Evolutionary conservation across 2,329 filamentous ascomycete species (phyloP).

Genomic region (Fusarium sp.): DNA sequence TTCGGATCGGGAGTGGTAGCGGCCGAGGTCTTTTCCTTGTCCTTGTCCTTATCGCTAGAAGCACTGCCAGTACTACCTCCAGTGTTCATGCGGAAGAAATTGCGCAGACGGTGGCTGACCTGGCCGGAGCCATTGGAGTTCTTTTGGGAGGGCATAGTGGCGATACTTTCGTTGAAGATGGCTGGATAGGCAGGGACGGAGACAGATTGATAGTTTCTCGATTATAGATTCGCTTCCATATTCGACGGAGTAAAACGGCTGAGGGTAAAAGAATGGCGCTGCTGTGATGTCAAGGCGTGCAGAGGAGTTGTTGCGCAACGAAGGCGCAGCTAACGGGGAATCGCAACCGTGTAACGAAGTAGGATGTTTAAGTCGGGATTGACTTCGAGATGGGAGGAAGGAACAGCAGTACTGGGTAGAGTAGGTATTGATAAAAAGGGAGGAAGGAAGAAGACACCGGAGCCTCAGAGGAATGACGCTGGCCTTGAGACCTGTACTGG

Average conservation of each 20-base stretch:
- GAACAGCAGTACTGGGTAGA: neutral
- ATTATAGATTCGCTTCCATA: constrained; percentile 56
- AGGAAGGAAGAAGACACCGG: constrained; percentile 27
- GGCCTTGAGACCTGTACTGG: constrained; percentile 40
- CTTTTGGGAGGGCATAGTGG: constrained; percentile 66
- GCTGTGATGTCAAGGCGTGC: constrained; percentile 28
- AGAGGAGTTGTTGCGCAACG: constrained; percentile 26
- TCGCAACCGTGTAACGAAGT: constrained; percentile 13
- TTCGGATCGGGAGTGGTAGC: constrained; percentile 57
- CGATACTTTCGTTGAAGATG: constrained; percentile 19
- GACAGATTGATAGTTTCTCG: constrained; percentile 39
- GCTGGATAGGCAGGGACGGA: constrained; percentile 24
- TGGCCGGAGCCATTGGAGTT: constrained; percentile 64
- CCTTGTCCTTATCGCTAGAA: constrained; percentile 56
- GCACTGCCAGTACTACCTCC: constrained; percentile 55
- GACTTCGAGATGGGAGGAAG: constrained; percentile 9
- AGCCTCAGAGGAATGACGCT: constrained; percentile 38
- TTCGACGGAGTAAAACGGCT: constrained; percentile 45
- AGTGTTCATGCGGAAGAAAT: constrained; percentile 76
- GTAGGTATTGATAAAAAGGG: constrained; percentile 22
- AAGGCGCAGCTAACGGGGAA: constrained; percentile 23
- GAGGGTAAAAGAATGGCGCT: constrained; percentile 6
- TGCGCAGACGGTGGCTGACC: constrained; percentile 76
- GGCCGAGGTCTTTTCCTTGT: constrained; percentile 30
- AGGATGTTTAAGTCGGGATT: constrained; percentile 17